phyloP scores from a whole-genome alignment of 2,329 filamentous ascomycete genomes.

The Trichoderma sp. region DNA sequence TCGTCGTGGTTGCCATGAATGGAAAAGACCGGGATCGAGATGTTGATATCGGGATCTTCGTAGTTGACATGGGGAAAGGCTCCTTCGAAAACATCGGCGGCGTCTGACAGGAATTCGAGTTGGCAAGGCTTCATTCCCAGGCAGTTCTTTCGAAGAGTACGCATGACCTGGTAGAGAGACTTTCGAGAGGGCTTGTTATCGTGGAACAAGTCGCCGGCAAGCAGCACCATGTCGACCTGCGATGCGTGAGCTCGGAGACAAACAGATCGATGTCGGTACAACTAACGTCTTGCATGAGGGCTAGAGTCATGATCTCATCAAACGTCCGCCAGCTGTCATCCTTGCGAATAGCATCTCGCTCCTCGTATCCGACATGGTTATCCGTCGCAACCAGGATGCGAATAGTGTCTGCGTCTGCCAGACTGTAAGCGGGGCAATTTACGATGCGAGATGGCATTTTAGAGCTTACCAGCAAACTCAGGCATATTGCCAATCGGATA shows the following conservation, averaged over 20 bases:
- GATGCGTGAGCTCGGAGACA: neutral
- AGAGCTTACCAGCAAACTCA: constrained; percentile 30
- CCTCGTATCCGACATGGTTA: constrained; percentile 95
- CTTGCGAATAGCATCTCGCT: constrained; percentile 88
- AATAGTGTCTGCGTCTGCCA: constrained; percentile 71
- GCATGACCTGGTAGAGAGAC: constrained; percentile 96
- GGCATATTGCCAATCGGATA: constrained; percentile 25
- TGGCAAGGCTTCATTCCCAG: constrained; percentile 94
- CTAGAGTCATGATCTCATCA: constrained; percentile 89
- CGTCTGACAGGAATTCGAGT: constrained; percentile 90
- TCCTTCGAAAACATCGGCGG: constrained; percentile 83
- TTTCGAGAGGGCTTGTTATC: constrained; percentile 97
- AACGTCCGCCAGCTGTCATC: constrained; percentile 97
- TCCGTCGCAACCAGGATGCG: constrained; percentile 92
- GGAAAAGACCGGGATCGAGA: constrained; percentile 95
- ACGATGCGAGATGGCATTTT: neutral
- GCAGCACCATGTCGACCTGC: constrained; percentile 89
- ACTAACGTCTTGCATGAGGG: constrained; percentile 72
- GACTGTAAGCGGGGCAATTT: constrained; percentile 15
- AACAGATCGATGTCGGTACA: neutral
- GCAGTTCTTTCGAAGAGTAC: constrained; percentile 87
- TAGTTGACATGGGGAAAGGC: constrained; percentile 96
- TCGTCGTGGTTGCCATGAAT: constrained; percentile 99
- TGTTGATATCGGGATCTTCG: constrained; percentile 94
- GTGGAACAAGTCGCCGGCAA: constrained; percentile 94